Conservation (phyloP, 176 grass and related monocot species). For the Oryza glumipatula region DNA sequence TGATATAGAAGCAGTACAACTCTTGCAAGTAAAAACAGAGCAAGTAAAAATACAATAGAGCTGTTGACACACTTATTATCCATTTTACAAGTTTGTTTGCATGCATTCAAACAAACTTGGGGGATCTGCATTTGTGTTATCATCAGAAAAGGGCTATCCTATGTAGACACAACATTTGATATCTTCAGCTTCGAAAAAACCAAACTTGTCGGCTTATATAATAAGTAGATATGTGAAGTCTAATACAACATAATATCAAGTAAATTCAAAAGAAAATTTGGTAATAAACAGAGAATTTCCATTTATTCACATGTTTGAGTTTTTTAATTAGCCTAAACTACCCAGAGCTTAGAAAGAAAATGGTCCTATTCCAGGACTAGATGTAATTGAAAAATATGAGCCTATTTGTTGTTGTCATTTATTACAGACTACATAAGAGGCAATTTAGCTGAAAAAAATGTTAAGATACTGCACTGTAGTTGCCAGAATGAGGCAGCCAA, state of each 20-base stretch:
- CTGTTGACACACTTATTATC: no score
- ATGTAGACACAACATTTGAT: not conserved
- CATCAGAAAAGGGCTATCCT: slow-evolving; percentile 23
- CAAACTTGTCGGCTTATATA: not conserved
- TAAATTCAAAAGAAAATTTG: not conserved
- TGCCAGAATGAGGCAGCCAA: not conserved
- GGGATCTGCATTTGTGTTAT: slow-evolving; percentile 2
- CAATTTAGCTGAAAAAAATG: not conserved
- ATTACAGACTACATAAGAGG: not conserved
- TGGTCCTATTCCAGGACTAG: not conserved
- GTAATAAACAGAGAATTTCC: not conserved
- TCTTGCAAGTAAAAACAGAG: no score
- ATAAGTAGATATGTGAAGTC: not conserved
- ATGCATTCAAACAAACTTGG: slow-evolving; percentile 6
- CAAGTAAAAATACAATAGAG: no score
- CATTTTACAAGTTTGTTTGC: not conserved
- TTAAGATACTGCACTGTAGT: not conserved
- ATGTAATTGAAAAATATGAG: not conserved
- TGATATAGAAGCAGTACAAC: no score
- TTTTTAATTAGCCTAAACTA: not conserved
- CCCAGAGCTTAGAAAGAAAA: not conserved
- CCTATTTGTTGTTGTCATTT: not conserved
- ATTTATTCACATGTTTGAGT: not conserved
- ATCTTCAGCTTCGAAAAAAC: not conserved
- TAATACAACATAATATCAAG: not conserved